phyloP scores from a whole-genome alignment of 2,329 filamentous ascomycete genomes.

The Zasmidium angulare region DNA sequence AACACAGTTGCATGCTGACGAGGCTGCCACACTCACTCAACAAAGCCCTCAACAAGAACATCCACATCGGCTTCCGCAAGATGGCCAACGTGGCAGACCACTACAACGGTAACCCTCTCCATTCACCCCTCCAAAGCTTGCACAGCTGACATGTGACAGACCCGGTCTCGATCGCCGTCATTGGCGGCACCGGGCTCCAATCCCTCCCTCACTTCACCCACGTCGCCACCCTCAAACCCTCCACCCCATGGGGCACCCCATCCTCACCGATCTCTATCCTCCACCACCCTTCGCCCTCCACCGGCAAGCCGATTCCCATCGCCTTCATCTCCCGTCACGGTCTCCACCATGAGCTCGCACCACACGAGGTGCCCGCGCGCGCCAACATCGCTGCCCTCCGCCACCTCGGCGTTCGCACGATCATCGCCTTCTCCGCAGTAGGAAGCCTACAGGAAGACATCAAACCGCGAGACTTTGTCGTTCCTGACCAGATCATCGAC shows the following conservation, averaged over 20 bases:
- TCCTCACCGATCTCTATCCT: constrained; percentile 80
- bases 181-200: constrained; percentile 80
- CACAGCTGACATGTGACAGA: constrained; percentile 33
- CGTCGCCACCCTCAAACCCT: constrained; percentile 72
- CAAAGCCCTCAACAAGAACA: constrained; percentile 1
- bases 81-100: constrained; percentile 37
- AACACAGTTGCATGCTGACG: background rate
- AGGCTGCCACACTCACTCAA: background rate
- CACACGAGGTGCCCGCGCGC: constrained; percentile 89
- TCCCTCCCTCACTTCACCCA: constrained; percentile 84
- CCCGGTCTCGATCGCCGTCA: constrained; percentile 52
- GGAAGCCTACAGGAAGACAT: constrained; percentile 90
- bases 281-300: constrained; percentile 75
- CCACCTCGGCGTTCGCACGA: constrained; percentile 80
- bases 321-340: constrained; percentile 96
- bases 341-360: constrained; percentile 80
- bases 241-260: constrained; percentile 86
- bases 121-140: background rate
- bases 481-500: constrained; percentile 96
- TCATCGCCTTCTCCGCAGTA: constrained; percentile 94
- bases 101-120: constrained; percentile 29
- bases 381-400: constrained; percentile 99
- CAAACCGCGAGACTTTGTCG: constrained; percentile 92
- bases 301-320: constrained; percentile 60
- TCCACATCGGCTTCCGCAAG: constrained; percentile 36